phyloP scores from a whole-genome alignment of 768 basidiomycete genomes.

The Exidia glandulosa region DNA sequence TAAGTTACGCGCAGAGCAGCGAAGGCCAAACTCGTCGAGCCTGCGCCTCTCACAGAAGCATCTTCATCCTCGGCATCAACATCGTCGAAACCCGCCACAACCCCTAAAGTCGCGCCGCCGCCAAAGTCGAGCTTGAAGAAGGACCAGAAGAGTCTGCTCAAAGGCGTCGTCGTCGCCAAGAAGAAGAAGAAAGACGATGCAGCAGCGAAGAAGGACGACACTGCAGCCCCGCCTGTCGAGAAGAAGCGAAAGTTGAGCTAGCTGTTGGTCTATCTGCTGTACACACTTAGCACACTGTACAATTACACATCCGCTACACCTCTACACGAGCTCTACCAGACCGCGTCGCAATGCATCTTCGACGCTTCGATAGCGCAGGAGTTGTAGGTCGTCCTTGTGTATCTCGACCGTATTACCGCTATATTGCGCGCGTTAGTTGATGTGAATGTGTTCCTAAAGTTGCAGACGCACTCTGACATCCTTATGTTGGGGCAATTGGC shows the following conservation, averaged over 20 bases:
- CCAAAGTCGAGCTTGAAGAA: constrained; percentile 35
- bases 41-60: constrained; percentile 3
- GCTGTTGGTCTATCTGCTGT: no score
- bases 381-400: background rate
- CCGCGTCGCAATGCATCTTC: background rate
- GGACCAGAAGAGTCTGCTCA: constrained; percentile 54
- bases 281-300: no score
- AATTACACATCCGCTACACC: no score
- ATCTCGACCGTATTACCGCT: background rate
- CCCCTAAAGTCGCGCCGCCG: no score
- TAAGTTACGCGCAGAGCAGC: constrained; percentile 38
- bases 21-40: constrained; percentile 32
- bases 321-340: background rate
- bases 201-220: background rate
- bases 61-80: constrained; percentile 8
- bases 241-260: background rate
- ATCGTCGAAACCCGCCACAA: constrained; percentile 18
- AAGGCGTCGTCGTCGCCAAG: constrained; percentile 72
- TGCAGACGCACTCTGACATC: background rate
- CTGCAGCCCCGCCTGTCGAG: background rate
- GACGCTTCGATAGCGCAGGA: background rate
- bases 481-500: background rate
- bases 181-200: constrained; percentile 20
- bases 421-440: background rate
- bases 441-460: background rate